Base-by-base conservation (phyloP, 352 stramenopile genomes). In the Pythium pyrilobum region DNA sequence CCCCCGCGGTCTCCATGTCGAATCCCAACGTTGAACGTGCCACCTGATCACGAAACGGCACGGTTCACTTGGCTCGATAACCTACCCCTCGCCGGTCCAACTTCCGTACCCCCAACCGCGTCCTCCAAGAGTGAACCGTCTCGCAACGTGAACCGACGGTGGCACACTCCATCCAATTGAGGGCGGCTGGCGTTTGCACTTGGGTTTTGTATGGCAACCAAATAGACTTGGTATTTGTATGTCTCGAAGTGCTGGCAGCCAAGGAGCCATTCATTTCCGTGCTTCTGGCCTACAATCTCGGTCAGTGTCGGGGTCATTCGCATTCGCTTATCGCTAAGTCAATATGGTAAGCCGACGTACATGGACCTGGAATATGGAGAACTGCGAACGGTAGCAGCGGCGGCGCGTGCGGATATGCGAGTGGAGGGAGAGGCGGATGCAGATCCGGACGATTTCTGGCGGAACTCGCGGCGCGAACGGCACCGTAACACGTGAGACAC, bases 301-400 rank as follows among this genome's bases (percentile, higher is more conserved):
- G 46, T 69, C 58, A 64, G 44, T 46, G 56, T 59, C 16, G 59
- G 40, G 62, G 63, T 69, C 77, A 88, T 85, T 89, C 77, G 77
- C 80, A 89, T 91, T 91, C 77, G 77, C 80, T 79, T 81, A 85
- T 87, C 77, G 79, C 77, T 78, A 83, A 89, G 80, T 91, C 77
- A 87, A 91, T 85, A 91, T 91, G 80, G 80, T 91, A 88, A 85
- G 79, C 47, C 58, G 36, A 63, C 34, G 13, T 49, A 33, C 18
- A 45, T 59, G 38, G 12, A n/a, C n/a, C n/a, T n/a, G n/a, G n/a
- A n/a, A n/a, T n/a, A n/a, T n/a, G n/a, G n/a, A n/a, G n/a, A n/a
- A n/a, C n/a, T n/a, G n/a, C n/a, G n/a, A n/a, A n/a, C n/a, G n/a
- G n/a, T n/a, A n/a, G n/a, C n/a, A n/a, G n/a, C n/a, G n/a, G n/a